These are phyloP conservation scores for Tetracladium marchalianum DNA, from an alignment of 495 filamentous ascomycete species.

Conservation along the genomic window DNA sequence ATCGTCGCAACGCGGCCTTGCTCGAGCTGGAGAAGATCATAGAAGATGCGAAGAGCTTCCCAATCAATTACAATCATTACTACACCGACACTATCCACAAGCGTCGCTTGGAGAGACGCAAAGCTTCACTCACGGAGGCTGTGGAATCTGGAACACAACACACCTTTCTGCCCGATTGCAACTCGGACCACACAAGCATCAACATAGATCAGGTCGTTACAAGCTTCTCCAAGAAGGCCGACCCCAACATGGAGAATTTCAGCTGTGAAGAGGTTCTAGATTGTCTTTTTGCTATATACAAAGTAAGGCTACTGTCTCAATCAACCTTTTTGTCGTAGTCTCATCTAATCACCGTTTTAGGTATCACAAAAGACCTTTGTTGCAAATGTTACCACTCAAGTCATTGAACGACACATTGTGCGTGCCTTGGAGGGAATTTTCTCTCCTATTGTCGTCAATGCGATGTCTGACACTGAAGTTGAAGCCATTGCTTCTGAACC, in stretches of 20 bases:
- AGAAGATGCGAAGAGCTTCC: slow-evolving; percentile 32
- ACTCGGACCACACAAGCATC: not conserved
- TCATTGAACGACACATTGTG: slow-evolving; percentile 28
- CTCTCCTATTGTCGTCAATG: slow-evolving; percentile 20
- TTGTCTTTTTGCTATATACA: slow-evolving; percentile 26
- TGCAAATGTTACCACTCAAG: slow-evolving; percentile 27
- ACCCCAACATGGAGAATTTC: slow-evolving; percentile 25
- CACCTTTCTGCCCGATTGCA: not conserved
- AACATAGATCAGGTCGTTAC: slow-evolving; percentile 2
- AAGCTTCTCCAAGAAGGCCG: not conserved
- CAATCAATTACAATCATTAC: slow-evolving; percentile 26
- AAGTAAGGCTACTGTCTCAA: slow-evolving; percentile 16
- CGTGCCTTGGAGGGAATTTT: slow-evolving; percentile 23
- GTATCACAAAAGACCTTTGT: slow-evolving; percentile 25
- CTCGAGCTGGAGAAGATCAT: slow-evolving; percentile 33
- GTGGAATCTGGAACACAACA: not conserved
- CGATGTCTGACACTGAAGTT: slow-evolving; percentile 11
- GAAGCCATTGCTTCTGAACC: slow-evolving; percentile 23
- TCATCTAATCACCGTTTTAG: slow-evolving; percentile 5
- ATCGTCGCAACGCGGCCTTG: slow-evolving; percentile 8
- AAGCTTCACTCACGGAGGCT: not conserved
- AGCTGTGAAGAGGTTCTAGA: slow-evolving; percentile 27
- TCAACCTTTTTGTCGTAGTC: not conserved
- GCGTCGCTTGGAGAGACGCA: slow-evolving; percentile 16
- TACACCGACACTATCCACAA: slow-evolving; percentile 27